phyloP scores from a whole-genome alignment of 2,329 filamentous ascomycete genomes.

The Diaporthe longicolla region DNA sequence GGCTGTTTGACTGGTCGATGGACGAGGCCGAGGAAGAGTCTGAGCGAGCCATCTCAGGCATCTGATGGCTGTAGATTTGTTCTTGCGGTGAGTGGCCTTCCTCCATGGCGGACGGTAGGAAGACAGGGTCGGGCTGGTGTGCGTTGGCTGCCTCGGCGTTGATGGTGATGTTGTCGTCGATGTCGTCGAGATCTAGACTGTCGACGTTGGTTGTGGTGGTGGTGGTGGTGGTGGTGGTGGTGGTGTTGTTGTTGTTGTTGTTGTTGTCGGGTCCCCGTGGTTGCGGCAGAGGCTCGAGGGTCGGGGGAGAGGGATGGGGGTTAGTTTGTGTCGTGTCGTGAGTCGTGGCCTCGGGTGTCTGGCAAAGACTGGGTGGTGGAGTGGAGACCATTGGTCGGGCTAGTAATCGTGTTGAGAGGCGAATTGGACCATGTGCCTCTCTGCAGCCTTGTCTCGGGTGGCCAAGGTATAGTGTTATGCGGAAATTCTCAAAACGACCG shows the following conservation, averaged over 20 bases:
- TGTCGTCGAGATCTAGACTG: not conserved
- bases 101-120: constrained; percentile 33
- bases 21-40: constrained; percentile 54
- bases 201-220: not conserved
- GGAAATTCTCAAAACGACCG: constrained; percentile 19
- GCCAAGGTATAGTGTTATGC: constrained; percentile 14
- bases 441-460: constrained; percentile 18
- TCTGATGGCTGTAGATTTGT: constrained; percentile 34
- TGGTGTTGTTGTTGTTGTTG: not conserved
- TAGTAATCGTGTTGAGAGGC: constrained; percentile 36
- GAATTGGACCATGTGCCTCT: constrained; percentile 26
- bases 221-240: not conserved
- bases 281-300: constrained; percentile 19
- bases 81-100: constrained; percentile 36
- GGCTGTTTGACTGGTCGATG: constrained; percentile 51
- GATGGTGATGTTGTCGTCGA: not conserved
- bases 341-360: constrained; percentile 43
- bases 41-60: constrained; percentile 49
- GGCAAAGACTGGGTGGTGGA: constrained; percentile 41
- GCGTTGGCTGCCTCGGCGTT: constrained; percentile 2
- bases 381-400: constrained; percentile 40
- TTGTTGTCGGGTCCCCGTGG: constrained; percentile 16
- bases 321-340: constrained; percentile 40
- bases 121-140: not conserved
- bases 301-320: constrained; percentile 32